Evolutionary conservation across 1,284 basidiomycete genomes (phyloP), one percentile per base, ranked within the genome.

Genomic region (Marasmius oreades): DNA sequence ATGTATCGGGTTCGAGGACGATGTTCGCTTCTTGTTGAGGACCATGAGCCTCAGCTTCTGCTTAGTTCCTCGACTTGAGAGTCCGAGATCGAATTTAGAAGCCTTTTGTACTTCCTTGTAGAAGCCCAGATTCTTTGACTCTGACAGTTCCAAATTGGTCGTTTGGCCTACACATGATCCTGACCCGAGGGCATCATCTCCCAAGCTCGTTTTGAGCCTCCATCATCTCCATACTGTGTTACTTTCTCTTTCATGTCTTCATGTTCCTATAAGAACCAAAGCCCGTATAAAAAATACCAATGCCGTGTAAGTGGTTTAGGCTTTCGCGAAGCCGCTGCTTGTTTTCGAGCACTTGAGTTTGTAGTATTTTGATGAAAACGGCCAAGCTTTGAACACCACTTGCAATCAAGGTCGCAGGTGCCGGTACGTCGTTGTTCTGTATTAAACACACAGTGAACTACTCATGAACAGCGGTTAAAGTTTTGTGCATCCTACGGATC

Each of bases 401-500:
- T 82, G 80, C 59, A 71, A 64, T 31, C 72, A 79, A 61, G 80
- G 80, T 33, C 69, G 68, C 50, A 70, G 66, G 39, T 82, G 81
- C 66, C 77, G 79, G 81, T 79, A 53, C 33, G 63, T 42, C 28
- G 5, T 31, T 31, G 4, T 31, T 31, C 28, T 51, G 20, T 24
- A n/a, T 14, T n/a, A 53, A 14, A 4, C 10, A 18, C 37, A 24
- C 24, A 42, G 18, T 6, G 14, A 18, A 26, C 18, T 28, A 51
- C 23, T 23, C 44, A 47, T 51, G 53, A 31, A 48, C 44, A 46
- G 16, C 28, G 37, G 45, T 45, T 10, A 26, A 60, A 83, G 80
- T 31, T 83, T 81, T 62, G 73, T 82, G 42, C 80, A 82, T 59
- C 80, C 81, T 28, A 69, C 64, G 44, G 79, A 82, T 62, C 57